These are phyloP conservation scores for Citrus inodora DNA, from an alignment of 345 rosid genomes.

Conservation along the genomic window DNA sequence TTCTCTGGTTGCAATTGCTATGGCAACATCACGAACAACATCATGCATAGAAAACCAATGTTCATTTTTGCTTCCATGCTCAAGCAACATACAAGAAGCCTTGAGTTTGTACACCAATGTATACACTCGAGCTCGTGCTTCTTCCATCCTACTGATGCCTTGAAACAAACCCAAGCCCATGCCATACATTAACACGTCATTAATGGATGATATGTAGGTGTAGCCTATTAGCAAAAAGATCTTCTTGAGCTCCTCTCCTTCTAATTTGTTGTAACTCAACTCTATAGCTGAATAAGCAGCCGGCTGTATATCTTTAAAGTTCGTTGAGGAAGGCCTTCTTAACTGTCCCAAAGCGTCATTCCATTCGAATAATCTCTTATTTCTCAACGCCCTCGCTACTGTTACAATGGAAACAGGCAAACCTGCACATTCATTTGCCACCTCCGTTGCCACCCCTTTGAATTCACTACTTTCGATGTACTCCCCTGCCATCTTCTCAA, in stretches of 20 bases:
- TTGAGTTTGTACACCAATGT: neutral
- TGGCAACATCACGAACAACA: conserved; percentile 15
- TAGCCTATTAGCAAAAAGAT: conserved; percentile 14
- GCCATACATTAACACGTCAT: conserved; percentile 18
- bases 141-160: neutral
- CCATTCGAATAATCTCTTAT: conserved; percentile 12
- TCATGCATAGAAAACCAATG: conserved; percentile 4
- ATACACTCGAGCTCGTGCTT: conserved; percentile 3
- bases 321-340: neutral
- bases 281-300: neutral
- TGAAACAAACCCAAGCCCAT: conserved; percentile 24
- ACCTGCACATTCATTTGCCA: conserved; percentile 21
- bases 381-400: conserved; percentile 5
- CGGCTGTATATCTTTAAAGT: neutral
- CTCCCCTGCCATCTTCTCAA: conserved; percentile 4
- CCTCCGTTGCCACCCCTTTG: conserved; percentile 4
- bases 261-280: conserved; percentile 22
- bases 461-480: neutral
- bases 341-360: conserved; percentile 13
- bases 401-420: conserved; percentile 27
- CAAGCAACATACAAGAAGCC: conserved; percentile 4
- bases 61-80: neutral
- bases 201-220: neutral
- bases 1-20: too few species aligned
- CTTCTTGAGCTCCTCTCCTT: conserved; percentile 15